Percentiles rank a stretch among this genome's conserved stretches.
phyloP scores from a whole-genome alignment of 768 basidiomycete species.

The Boletus insuetus region DNA sequence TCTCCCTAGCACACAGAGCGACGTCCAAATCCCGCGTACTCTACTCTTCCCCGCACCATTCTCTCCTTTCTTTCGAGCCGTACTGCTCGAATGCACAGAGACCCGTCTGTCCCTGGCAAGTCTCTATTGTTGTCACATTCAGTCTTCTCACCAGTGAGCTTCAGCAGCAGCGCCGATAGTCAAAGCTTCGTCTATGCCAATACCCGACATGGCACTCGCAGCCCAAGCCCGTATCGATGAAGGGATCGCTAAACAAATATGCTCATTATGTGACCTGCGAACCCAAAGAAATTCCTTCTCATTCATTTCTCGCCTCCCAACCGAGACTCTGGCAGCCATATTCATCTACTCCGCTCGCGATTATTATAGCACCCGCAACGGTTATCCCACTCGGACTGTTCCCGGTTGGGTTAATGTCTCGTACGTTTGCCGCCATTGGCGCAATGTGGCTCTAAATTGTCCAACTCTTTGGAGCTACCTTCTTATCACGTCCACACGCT shows the following conservation, averaged over 20 bases:
- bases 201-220: too few species aligned
- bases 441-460: conserved; percentile 39
- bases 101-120: too few species aligned
- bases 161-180: too few species aligned
- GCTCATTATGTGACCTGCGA: neutral
- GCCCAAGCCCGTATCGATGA: neutral
- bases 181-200: too few species aligned
- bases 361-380: neutral
- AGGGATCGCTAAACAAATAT: neutral
- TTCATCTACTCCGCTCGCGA: conserved; percentile 6
- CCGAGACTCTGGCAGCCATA: conserved; percentile 11
- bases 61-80: too few species aligned
- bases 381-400: neutral
- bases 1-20: too few species aligned
- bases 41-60: too few species aligned
- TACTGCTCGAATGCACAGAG: too few species aligned
- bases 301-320: conserved; percentile 11
- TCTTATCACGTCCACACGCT: conserved; percentile 29
- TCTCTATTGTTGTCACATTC: too few species aligned
- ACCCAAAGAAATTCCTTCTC: conserved; percentile 7
- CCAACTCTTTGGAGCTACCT: conserved; percentile 40
- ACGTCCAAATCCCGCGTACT: too few species aligned
- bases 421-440: conserved; percentile 34
- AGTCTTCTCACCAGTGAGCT: too few species aligned
- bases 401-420: conserved; percentile 11